Evolutionary conservation across 805 yeast species (phyloP).

Genomic region (Starmerella bombi): DNA sequence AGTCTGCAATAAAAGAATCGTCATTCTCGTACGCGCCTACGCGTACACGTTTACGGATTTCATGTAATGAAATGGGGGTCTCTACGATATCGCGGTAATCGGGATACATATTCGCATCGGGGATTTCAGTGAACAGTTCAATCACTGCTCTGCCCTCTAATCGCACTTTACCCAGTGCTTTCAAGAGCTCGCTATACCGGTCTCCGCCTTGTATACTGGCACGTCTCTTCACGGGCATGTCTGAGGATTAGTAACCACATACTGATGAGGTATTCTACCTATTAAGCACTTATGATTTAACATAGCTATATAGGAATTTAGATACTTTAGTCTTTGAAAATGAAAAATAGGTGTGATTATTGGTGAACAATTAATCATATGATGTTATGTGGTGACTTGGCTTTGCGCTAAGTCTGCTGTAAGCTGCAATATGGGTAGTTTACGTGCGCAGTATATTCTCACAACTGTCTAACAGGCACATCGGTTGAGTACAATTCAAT

Average conservation of each 20-base stretch:
- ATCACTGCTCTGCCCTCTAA: slow-evolving; percentile 23
- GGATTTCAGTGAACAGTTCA: slow-evolving; percentile 54
- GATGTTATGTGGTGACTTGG: too few relatives aligned
- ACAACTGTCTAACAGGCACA: too few relatives aligned
- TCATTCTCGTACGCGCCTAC: slow-evolving; percentile 27
- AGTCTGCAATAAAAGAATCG: slow-evolving; percentile 42
- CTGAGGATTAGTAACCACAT: neutral
- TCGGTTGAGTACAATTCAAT: too few relatives aligned
- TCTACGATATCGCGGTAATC: slow-evolving; percentile 59
- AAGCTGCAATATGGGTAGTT: too few relatives aligned
- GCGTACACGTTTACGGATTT: slow-evolving; percentile 40
- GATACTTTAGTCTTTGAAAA: too few relatives aligned
- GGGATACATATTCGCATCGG: slow-evolving; percentile 61
- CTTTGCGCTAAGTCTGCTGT: too few relatives aligned
- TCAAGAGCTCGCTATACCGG: slow-evolving; percentile 15
- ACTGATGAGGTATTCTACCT: too few relatives aligned
- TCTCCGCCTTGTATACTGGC: slow-evolving; percentile 5
- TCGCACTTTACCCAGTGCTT: slow-evolving; percentile 14
- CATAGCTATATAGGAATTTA: too few relatives aligned
- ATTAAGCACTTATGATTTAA: too few relatives aligned
- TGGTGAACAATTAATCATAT: too few relatives aligned
- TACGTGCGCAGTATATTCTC: too few relatives aligned
- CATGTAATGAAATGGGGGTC: slow-evolving; percentile 56
- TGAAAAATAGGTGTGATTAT: too few relatives aligned
- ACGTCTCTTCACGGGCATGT: slow-evolving; percentile 13